phyloP scores from a whole-genome alignment of 306 rosid species.

The Amphicarpaea edgeworthii region DNA sequence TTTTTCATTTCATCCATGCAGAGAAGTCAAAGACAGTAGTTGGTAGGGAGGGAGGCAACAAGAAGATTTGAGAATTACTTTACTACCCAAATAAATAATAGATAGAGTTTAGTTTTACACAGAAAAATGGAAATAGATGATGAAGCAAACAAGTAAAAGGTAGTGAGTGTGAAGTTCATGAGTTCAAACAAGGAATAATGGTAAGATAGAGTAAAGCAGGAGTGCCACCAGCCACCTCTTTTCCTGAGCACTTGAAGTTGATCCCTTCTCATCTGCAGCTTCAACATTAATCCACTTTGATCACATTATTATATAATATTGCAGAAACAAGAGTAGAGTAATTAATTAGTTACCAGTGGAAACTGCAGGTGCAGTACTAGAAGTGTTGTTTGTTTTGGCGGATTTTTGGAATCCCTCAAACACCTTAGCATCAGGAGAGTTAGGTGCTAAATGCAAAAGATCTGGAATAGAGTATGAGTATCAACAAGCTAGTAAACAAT shows the following conservation, averaged over 20 bases:
- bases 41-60: background rate
- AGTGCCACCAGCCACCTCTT: slow-evolving; percentile 53
- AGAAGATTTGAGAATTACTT: background rate
- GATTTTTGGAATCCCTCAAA: slow-evolving; percentile 55
- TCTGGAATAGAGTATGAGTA: slow-evolving; percentile 50
- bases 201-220: slow-evolving; percentile 48
- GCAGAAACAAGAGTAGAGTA: too few relatives aligned
- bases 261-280: slow-evolving; percentile 45
- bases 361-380: slow-evolving; percentile 30
- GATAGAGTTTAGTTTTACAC: background rate
- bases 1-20: too few relatives aligned
- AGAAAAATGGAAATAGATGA: slow-evolving; percentile 15
- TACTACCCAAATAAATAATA: too few relatives aligned
- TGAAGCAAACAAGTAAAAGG: too few relatives aligned
- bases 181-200: slow-evolving; percentile 39
- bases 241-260: slow-evolving; percentile 46
- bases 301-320: too few relatives aligned
- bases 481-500: too few relatives aligned
- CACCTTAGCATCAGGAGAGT: slow-evolving; percentile 70
- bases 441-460: slow-evolving; percentile 77
- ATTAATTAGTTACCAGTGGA: slow-evolving; percentile 58
- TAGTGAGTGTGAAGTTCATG: too few relatives aligned
- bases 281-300: too few relatives aligned
- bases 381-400: slow-evolving; percentile 38
- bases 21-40: too few relatives aligned